phyloP scores from a whole-genome alignment of 768 basidiomycete genomes.

The Daedaleopsis nitida region DNA sequence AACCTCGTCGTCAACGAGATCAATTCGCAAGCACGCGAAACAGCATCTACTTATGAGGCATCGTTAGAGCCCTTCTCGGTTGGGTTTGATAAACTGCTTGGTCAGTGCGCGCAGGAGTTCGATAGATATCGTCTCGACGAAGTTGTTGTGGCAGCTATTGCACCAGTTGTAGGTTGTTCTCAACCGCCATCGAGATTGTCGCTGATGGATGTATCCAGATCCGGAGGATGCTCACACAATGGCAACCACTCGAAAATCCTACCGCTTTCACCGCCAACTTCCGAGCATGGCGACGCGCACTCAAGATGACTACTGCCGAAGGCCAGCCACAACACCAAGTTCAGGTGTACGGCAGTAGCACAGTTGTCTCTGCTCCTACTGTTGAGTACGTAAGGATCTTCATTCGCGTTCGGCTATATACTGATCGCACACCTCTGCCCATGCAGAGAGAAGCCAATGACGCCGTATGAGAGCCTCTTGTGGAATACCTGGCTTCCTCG shows the following conservation, averaged over 20 bases:
- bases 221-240: conserved; percentile 69
- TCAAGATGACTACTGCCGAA: conserved; percentile 58
- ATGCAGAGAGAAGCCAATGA: conserved; percentile 71
- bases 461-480: conserved; percentile 89
- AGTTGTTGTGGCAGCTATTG: conserved; percentile 89
- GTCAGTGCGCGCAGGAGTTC: conserved; percentile 73
- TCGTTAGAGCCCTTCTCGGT: conserved; percentile 75
- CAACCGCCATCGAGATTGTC: not conserved
- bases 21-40: conserved; percentile 60
- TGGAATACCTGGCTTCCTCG: conserved; percentile 97
- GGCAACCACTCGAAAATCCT: conserved; percentile 87
- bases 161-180: conserved; percentile 59
- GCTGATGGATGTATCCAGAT: conserved; percentile 41
- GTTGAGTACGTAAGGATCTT: conserved; percentile 40
- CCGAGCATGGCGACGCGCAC: conserved; percentile 65
- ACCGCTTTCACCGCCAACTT: conserved; percentile 63
- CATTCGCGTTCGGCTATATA: not conserved
- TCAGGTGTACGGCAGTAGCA: conserved; percentile 57
- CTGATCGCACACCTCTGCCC: not conserved
- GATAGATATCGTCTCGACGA: conserved; percentile 83
- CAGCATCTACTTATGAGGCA: conserved; percentile 65
- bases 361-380: conserved; percentile 31
- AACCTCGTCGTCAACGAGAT: conserved; percentile 77
- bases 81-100: conserved; percentile 69
- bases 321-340: conserved; percentile 48